These are phyloP conservation scores for Trypanosoma boissoni DNA, from an alignment of 208 protist genomes.

Conservation along the genomic window DNA sequence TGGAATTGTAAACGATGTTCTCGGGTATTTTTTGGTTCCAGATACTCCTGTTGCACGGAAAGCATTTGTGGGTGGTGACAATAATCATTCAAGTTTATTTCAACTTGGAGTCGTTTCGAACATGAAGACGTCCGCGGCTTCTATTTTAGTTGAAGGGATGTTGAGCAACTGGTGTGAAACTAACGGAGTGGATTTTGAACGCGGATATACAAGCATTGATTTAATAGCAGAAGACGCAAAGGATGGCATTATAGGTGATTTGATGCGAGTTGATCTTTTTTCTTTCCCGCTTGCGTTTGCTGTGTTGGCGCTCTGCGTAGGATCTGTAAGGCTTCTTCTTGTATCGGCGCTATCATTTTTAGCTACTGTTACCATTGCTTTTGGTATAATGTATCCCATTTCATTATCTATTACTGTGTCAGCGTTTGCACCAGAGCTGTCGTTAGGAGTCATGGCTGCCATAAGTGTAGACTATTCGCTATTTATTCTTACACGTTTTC, in stretches of 20 bases:
- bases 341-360: constrained; percentile 17
- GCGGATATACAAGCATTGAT: constrained; percentile 12
- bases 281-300: constrained; percentile 27
- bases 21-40: constrained; percentile 12
- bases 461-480: constrained; percentile 59
- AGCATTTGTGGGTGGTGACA: constrained; percentile 17
- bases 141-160: not conserved
- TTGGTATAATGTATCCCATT: constrained; percentile 25
- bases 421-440: constrained; percentile 21
- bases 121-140: not conserved
- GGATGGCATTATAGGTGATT: constrained; percentile 17
- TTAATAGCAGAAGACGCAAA: constrained; percentile 16
- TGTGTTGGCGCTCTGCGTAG: constrained; percentile 22
- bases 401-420: constrained; percentile 12
- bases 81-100: constrained; percentile 19
- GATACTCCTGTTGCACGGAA: not conserved
- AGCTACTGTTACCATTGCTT: constrained; percentile 12
- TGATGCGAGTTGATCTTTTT: constrained; percentile 24
- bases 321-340: constrained; percentile 20
- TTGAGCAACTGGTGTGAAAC: constrained; percentile 8
- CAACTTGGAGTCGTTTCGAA: not conserved
- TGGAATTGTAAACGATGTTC: constrained; percentile 9
- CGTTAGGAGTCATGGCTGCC: constrained; percentile 27
- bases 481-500: constrained; percentile 53
- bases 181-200: constrained; percentile 7